Evolutionary conservation across 495 filamentous ascomycete genomes (phyloP).

Genomic region (Hypoxylon trugodes): DNA sequence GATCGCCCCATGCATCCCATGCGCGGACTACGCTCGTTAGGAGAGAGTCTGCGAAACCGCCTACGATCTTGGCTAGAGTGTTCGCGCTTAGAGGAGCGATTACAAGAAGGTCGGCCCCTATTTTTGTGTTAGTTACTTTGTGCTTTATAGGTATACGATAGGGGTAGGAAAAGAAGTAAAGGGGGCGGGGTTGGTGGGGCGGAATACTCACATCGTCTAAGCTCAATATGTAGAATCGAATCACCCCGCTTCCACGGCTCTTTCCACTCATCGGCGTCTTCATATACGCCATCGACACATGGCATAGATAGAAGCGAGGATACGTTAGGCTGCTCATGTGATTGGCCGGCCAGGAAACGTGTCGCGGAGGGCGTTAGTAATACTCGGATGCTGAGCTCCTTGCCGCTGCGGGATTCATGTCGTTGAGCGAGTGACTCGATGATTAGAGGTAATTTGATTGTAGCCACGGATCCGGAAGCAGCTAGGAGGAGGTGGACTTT

Average conservation of each 20-base stretch:
- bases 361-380: conserved; percentile 76
- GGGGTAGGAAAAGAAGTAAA: background rate
- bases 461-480: conserved; percentile 74
- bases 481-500: conserved; percentile 84
- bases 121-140: background rate
- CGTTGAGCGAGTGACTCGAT: conserved; percentile 60
- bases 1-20: conserved; percentile 78
- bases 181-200: background rate
- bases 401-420: conserved; percentile 10
- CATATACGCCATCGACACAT: conserved; percentile 76
- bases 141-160: background rate
- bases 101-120: conserved; percentile 77
- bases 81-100: conserved; percentile 84
- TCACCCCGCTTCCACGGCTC: conserved; percentile 73
- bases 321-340: conserved; percentile 71
- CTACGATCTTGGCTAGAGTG: conserved; percentile 77
- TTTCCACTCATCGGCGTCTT: conserved; percentile 83
- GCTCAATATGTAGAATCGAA: conserved; percentile 84
- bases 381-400: conserved; percentile 76
- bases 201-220: conserved; percentile 61
- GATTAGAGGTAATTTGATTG: conserved; percentile 87
- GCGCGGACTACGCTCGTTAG: conserved; percentile 79
- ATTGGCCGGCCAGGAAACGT: conserved; percentile 75
- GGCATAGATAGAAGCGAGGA: conserved; percentile 56
- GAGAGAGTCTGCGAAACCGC: conserved; percentile 73